Conservation (phyloP, 768 basidiomycete genomes). For the Suillus paluster region DNA sequence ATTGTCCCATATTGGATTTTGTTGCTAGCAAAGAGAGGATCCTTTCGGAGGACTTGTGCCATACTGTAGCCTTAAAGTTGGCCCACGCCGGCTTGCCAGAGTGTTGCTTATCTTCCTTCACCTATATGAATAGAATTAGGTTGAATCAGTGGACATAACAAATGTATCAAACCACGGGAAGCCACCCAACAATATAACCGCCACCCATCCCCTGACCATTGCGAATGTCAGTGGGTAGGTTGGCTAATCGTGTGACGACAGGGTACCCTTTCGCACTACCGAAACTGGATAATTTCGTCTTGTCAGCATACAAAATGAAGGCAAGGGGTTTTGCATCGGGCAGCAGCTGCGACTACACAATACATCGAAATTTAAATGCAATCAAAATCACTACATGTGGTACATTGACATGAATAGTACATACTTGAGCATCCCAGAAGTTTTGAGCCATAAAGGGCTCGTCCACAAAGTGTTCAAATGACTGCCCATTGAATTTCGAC, state of each 20-base stretch:
- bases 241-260: constrained; percentile 36
- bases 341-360: background rate
- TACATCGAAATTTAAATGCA: background rate
- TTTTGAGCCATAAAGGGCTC: constrained; percentile 43
- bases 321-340: constrained; percentile 28
- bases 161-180: constrained; percentile 38
- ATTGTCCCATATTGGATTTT: no score
- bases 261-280: constrained; percentile 44
- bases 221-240: constrained; percentile 34
- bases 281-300: constrained; percentile 43
- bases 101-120: no score
- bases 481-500: constrained; percentile 32
- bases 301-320: constrained; percentile 46
- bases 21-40: no score
- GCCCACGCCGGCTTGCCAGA: no score
- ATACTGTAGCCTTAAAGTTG: no score
- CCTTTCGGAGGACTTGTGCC: no score
- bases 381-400: background rate
- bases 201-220: constrained; percentile 41
- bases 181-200: constrained; percentile 41
- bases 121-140: no score
- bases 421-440: constrained; percentile 43
- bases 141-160: no score
- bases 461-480: constrained; percentile 33
- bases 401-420: background rate